Conservation (phyloP, 257 asterid genomes). For the Nicotiana attenuata region DNA sequence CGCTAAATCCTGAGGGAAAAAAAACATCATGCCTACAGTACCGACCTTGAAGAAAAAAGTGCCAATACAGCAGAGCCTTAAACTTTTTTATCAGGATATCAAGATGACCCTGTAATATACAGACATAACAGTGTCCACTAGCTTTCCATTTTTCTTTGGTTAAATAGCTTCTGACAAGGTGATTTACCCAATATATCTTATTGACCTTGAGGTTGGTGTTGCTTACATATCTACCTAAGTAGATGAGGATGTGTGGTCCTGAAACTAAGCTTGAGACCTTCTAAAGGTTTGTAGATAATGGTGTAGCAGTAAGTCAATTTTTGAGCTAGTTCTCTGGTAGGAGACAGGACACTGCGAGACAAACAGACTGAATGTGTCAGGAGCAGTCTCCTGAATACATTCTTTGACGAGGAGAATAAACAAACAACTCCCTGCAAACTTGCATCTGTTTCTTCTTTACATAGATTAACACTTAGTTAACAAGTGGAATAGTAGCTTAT, state of each 20-base stretch:
- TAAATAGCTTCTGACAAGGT: not conserved
- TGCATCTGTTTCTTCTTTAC: not conserved
- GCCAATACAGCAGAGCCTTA: not conserved
- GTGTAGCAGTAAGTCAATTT: not conserved
- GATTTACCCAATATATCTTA: not conserved
- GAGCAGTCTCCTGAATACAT: not conserved
- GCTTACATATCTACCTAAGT: not conserved
- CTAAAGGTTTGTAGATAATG: not conserved
- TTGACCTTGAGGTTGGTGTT: not conserved
- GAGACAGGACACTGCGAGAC: not conserved
- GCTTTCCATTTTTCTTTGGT: not conserved
- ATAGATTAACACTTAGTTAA: not conserved
- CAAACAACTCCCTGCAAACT: not conserved
- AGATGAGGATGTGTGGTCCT: not conserved
- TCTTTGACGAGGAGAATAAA: not conserved
- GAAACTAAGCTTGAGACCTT: not conserved
- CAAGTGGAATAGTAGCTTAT: not conserved
- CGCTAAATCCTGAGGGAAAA: not conserved
- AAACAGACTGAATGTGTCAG: not conserved
- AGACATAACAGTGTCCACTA: too few relatives aligned
- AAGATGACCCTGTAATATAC: too few relatives aligned
- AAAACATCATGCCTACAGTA: not conserved
- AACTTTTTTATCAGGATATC: too few relatives aligned
- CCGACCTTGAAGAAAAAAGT: not conserved
- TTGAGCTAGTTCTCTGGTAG: not conserved